Evolutionary conservation across 2,329 filamentous ascomycete genomes (phyloP).

Genomic region (Colletotrichum chlorophyti): DNA sequence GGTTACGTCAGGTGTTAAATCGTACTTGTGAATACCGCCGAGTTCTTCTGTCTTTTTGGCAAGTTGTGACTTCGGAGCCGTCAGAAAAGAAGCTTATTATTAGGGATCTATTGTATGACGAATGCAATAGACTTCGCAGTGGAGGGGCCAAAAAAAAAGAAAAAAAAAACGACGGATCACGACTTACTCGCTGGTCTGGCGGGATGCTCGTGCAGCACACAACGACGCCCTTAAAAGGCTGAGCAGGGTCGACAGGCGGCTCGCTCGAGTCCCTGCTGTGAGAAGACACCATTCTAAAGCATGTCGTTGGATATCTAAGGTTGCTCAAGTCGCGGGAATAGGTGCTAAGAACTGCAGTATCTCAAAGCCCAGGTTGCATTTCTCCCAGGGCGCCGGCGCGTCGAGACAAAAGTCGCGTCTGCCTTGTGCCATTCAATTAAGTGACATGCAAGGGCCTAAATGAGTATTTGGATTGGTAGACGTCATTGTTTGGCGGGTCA

Average conservation of each 20-base stretch:
- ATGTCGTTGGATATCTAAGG: slow-evolving; percentile 7
- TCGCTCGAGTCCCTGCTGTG: slow-evolving; percentile 29
- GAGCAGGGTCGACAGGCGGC: slow-evolving; percentile 59
- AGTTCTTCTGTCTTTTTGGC: slow-evolving; percentile 75
- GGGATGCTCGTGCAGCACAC: slow-evolving; percentile 89
- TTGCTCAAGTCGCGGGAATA: neutral
- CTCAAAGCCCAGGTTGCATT: neutral
- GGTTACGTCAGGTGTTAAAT: slow-evolving; percentile 94
- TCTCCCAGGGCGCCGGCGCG: slow-evolving; percentile 13
- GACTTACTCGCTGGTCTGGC: slow-evolving; percentile 76
- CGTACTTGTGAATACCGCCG: slow-evolving; percentile 85
- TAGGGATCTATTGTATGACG: too few species aligned
- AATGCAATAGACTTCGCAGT: neutral
- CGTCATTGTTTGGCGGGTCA: slow-evolving; percentile 7
- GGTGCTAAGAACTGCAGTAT: neutral
- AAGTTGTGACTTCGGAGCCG: slow-evolving; percentile 55
- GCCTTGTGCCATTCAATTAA: slow-evolving; percentile 24
- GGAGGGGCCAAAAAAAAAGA: neutral
- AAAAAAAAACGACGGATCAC: neutral
- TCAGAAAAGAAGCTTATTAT: too few species aligned
- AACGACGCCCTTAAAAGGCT: slow-evolving; percentile 74
- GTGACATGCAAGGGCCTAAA: neutral
- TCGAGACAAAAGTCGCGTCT: slow-evolving; percentile 26
- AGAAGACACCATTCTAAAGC: slow-evolving; percentile 20
- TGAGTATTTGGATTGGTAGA: slow-evolving; percentile 20